phyloP scores from a whole-genome alignment of 495 filamentous ascomycete species.

The Neohortaea acidophila region DNA sequence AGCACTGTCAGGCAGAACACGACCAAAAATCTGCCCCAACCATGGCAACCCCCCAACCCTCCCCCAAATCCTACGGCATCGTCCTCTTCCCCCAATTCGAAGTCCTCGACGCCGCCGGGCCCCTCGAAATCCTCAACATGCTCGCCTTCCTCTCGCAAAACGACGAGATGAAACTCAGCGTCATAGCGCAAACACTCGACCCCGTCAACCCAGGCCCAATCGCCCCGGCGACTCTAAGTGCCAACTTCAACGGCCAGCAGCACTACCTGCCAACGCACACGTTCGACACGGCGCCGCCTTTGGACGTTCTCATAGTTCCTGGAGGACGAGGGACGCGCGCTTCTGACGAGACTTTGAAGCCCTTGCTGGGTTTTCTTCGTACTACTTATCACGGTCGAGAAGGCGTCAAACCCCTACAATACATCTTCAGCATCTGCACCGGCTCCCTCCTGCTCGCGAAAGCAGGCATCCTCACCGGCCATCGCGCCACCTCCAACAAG shows the following conservation, averaged over 20 bases:
- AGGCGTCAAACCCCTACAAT: slow-evolving; percentile 33
- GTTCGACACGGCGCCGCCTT: slow-evolving; percentile 30
- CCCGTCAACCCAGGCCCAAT: slow-evolving; percentile 29
- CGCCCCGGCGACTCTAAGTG: background rate
- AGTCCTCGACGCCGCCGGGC: slow-evolving; percentile 42
- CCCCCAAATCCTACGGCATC: slow-evolving; percentile 27
- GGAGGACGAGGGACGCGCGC: slow-evolving; percentile 33
- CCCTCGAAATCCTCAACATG: slow-evolving; percentile 45
- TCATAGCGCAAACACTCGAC: slow-evolving; percentile 40
- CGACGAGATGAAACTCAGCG: slow-evolving; percentile 26
- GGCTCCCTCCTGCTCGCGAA: slow-evolving; percentile 37
- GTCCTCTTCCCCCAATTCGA: slow-evolving; percentile 38
- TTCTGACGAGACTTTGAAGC: background rate
- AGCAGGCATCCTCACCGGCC: slow-evolving; percentile 44
- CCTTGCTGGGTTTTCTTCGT: slow-evolving; percentile 5
- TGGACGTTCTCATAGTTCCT: slow-evolving; percentile 51
- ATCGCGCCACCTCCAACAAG: slow-evolving; percentile 43
- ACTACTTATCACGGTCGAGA: slow-evolving; percentile 4
- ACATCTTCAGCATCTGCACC: slow-evolving; percentile 48
- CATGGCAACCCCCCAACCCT: background rate
- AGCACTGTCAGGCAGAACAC: too few relatives aligned
- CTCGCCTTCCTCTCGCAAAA: slow-evolving; percentile 26
- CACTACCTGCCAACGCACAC: slow-evolving; percentile 47
- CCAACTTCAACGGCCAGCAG: slow-evolving; percentile 26
- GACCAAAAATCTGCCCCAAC: too few relatives aligned